Base-by-base conservation (phyloP, 139 green algal species). In the Haematococcus sp. region DNA sequence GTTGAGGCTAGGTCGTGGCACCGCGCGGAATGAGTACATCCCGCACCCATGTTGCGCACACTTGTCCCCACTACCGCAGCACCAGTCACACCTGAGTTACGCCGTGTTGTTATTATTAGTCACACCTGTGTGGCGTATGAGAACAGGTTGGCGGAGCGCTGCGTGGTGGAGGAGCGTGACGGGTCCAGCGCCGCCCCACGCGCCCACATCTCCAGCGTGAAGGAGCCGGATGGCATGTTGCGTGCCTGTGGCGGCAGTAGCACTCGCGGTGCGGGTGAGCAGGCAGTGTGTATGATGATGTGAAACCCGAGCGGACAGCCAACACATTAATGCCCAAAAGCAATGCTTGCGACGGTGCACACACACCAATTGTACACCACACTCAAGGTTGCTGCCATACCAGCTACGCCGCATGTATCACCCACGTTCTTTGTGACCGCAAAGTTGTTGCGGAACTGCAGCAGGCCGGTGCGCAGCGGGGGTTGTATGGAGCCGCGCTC, bases 161-260 rank as follows among this genome's bases (percentile, higher is more conserved):
- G 46, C 25, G 44, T 33, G n/a, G 28, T 59, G 9, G 40, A 34
- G 9, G 54, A 20, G 17, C n/a, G 64, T 2, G 33, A 30, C 4
- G 30, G 15, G 4, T 63, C 46, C 27, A 22, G 20, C 11, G 84
- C 22, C 31, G 63, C 65, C 27, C 77, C 80, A 40, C 75, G 75
- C 0, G 84, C 91, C 92, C 91, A 97, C 61, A 97, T 88, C 80
- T 94, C 91, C 23, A 97, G 70, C 0, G 82, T 91, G 44, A 97
- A 86, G 81, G 87, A 82, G 30, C 77, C 72, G 27, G 9, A 56
- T 4, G 78, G 78, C 76, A 82, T 82, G 33, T 33, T 33, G 27
- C 19, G 27, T 3, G 31, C 63, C 63, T 70, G 63, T 19, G 16
- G 54, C 15, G 44, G 13, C 7, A 27, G 9, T 4, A 30, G 52